Evolutionary conservation across 495 filamentous ascomycete species (phyloP), one percentile per base, ranked within the genome.

Genomic region (Penicillium roqueforti): DNA sequence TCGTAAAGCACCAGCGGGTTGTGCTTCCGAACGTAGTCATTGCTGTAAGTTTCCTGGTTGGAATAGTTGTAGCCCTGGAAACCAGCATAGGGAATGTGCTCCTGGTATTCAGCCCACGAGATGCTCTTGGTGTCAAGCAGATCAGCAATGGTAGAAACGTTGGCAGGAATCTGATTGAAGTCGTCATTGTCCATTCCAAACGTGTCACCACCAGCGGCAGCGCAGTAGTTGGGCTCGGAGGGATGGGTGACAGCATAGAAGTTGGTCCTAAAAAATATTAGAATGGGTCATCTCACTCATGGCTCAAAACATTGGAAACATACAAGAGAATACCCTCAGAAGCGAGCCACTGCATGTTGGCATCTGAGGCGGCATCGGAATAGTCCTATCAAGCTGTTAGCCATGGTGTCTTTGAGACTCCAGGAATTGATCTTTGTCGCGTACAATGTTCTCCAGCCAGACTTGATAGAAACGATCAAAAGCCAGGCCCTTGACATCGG

Each of bases 11-110:
- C 68, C 41, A 82, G 60, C 0, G 85, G 86, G 68, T 87, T 88
- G 70, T 89, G 87, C 72, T 89, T 91, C 51, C 87, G 80, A 2
- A 89, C 85, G 59, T 91, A 91, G 66, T 82, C 79, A 44, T 83
- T 80, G 11, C 66, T 66, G 11, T 73, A 71, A 13, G 68, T 71
- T 39, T 70, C 47, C 53, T 78, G 77, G 61, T 86, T 82, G 6
- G 64, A 65, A 51, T 75, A 77, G 36, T 79, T 80, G 56, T 68
- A 76, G 13, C 81, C 85, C 57, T 81, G 73, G 71, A 80, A 89
- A 29, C 86, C 87, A 7, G 82, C 66, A 66, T 85, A 85, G 11
- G 87, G 87, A 60, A 81, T 62, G 54, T 82, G 75, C 65, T 91
- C 86, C 68, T 86, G 77, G 68, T 91, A 89, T 56, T 82, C 75